These are phyloP conservation scores for Eremochloa ophiuroides DNA, from an alignment of 176 grass and related monocot genomes.

Conservation along the genomic window DNA sequence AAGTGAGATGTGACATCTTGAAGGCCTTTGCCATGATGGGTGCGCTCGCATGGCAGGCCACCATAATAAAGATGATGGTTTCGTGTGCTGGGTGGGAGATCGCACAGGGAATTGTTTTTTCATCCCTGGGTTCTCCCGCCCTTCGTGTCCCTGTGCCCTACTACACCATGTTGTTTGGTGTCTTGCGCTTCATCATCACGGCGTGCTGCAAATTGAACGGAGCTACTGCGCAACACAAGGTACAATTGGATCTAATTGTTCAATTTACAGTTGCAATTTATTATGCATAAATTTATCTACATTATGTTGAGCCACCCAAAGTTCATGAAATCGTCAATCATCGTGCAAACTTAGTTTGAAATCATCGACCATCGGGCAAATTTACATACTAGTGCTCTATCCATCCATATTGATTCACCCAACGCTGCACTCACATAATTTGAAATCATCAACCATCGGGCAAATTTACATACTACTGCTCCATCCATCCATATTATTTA, in stretches of 20 bases:
- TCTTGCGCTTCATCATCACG: background rate
- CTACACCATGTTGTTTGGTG: background rate
- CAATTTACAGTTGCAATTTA: background rate
- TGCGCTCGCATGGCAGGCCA: slow-evolving; percentile 81
- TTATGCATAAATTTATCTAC: background rate
- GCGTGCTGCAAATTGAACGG: background rate
- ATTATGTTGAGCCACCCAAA: background rate
- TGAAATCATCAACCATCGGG: too few species aligned
- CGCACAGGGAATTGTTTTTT: slow-evolving; percentile 41
- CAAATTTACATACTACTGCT: too few species aligned
- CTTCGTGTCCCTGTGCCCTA: slow-evolving; percentile 9
- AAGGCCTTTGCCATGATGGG: slow-evolving; percentile 76
- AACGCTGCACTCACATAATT: too few species aligned
- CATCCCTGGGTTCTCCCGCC: slow-evolving; percentile 49
- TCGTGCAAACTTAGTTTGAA: background rate
- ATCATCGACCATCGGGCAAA: too few species aligned
- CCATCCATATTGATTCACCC: too few species aligned
- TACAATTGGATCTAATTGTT: slow-evolving; percentile 7
- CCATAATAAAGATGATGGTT: slow-evolving; percentile 46
- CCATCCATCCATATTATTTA: too few species aligned
- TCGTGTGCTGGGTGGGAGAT: slow-evolving; percentile 39
- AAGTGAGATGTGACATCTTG: slow-evolving; percentile 17
- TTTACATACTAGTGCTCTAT: background rate
- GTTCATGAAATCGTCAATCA: background rate
- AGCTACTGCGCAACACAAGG: slow-evolving; percentile 22